Conservation (phyloP, 805 yeast species). For the Ogataea neopini region DNA sequence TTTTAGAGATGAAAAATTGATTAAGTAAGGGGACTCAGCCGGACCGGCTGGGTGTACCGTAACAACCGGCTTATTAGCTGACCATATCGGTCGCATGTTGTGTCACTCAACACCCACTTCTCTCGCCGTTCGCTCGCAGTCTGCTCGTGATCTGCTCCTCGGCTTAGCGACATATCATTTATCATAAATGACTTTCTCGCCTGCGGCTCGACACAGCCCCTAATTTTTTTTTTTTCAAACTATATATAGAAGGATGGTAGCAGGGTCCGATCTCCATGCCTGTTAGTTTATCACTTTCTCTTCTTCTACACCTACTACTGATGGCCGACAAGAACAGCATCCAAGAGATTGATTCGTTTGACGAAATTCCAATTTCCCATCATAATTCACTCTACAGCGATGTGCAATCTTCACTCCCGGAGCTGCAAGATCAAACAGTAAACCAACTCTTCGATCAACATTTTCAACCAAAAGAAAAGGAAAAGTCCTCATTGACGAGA, state of each 20-base stretch:
- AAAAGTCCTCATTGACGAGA: conserved; percentile 1
- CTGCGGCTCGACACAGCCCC: conserved; percentile 8
- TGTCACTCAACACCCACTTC: no score
- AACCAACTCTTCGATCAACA: conserved; percentile 12
- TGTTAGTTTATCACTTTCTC: no score
- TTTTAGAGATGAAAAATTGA: no score
- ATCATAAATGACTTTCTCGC: not conserved
- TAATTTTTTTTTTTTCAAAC: not conserved
- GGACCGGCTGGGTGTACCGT: no score
- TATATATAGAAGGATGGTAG: not conserved
- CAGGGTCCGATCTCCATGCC: no score
- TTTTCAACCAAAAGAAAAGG: conserved; percentile 11
- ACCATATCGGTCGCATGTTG: no score
- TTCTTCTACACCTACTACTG: not conserved
- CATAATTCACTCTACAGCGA: not conserved
- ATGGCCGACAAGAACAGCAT: conserved; percentile 3
- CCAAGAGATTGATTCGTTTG: conserved; percentile 4
- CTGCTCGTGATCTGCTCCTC: no score
- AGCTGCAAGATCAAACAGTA: conserved; percentile 4
- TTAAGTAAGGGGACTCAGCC: no score
- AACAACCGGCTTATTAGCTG: no score
- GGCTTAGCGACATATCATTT: conserved; percentile 5
- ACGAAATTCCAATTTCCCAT: not conserved
- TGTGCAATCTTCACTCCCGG: not conserved
- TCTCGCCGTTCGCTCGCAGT: no score